A percentile compares a stretch with the other conserved stretches of the same genome.
Evolutionary conservation across 768 basidiomycete genomes (phyloP).

Genomic region (Psilocybe sp.): DNA sequence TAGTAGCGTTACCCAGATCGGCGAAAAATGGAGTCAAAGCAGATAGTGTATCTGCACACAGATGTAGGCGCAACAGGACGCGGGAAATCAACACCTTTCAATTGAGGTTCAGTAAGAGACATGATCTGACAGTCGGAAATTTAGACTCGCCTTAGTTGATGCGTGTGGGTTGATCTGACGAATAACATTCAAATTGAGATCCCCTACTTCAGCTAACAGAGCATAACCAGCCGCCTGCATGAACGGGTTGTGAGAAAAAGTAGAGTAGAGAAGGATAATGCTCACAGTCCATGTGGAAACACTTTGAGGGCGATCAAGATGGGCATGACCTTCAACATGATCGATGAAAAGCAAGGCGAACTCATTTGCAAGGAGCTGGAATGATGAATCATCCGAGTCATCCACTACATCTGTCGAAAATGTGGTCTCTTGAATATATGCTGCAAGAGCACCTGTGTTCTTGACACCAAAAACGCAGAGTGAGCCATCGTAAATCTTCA

Average conservation of each 20-base stretch:
- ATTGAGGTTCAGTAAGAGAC: not conserved
- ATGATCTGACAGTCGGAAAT: not conserved
- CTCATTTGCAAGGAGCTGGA: slow-evolving; percentile 46
- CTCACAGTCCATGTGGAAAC: slow-evolving; percentile 67
- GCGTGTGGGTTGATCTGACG: slow-evolving; percentile 23
- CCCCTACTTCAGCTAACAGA: slow-evolving; percentile 55
- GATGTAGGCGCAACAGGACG: slow-evolving; percentile 54
- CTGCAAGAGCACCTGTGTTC: slow-evolving; percentile 62
- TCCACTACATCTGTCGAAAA: slow-evolving; percentile 74
- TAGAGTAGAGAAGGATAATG: slow-evolving; percentile 7
- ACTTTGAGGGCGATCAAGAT: slow-evolving; percentile 28
- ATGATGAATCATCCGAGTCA: slow-evolving; percentile 52
- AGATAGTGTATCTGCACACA: slow-evolving; percentile 76
- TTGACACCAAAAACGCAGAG: slow-evolving; percentile 55
- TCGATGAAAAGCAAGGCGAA: slow-evolving; percentile 46
- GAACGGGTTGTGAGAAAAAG: not conserved
- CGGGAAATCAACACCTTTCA: slow-evolving; percentile 54
- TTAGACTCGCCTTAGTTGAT: slow-evolving; percentile 17
- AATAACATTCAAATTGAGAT: slow-evolving; percentile 42
- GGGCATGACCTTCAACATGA: slow-evolving; percentile 21
- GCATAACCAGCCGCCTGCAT: slow-evolving; percentile 66
- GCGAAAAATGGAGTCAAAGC: slow-evolving; percentile 54
- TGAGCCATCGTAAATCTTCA: slow-evolving; percentile 67
- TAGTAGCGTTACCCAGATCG: slow-evolving; percentile 46
- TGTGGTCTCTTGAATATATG: slow-evolving; percentile 64